These are phyloP conservation scores for Leucosporidium yakuticum DNA, from an alignment of 768 basidiomycete species.

Conservation along the genomic window DNA sequence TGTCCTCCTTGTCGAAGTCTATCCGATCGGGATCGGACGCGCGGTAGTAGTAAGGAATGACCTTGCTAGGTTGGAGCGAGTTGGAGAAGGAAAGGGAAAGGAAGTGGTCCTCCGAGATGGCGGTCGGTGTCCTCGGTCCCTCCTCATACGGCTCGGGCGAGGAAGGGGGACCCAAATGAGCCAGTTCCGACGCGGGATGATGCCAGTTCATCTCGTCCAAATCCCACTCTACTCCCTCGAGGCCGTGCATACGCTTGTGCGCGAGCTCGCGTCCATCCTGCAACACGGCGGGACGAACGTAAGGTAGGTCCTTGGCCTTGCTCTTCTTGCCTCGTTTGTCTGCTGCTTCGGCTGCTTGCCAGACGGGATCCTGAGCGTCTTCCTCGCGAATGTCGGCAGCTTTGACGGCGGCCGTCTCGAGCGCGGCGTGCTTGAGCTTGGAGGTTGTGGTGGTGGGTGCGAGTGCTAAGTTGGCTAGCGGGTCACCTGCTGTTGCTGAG, in stretches of 20 bases:
- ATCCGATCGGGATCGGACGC: conserved; percentile 48
- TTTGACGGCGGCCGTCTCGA: conserved; percentile 32
- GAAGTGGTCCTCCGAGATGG: conserved; percentile 38
- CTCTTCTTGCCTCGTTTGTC: conserved; percentile 26
- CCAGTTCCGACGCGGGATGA: conserved; percentile 5
- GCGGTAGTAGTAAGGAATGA: conserved; percentile 75
- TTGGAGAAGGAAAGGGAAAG: conserved; percentile 39
- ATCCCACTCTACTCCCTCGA: conserved; percentile 33
- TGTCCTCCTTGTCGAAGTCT: conserved; percentile 56
- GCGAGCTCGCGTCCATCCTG: conserved; percentile 22
- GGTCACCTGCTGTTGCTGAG: background rate
- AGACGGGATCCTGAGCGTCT: conserved; percentile 28
- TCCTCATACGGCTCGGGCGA: background rate
- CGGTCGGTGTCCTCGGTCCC: background rate
- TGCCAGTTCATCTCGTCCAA: conserved; percentile 35
- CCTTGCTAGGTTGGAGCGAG: conserved; percentile 57
- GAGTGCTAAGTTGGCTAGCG: background rate
- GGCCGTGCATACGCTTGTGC: conserved; percentile 22
- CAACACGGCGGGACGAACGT: conserved; percentile 16
- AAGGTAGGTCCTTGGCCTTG: conserved; percentile 7
- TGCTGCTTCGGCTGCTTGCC: conserved; percentile 29
- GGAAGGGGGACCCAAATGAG: conserved; percentile 19
- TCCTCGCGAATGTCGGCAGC: conserved; percentile 31
- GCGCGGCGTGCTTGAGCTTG: conserved; percentile 26
- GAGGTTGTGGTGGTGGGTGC: background rate